These are phyloP conservation scores for Xanthoconium separans DNA, from an alignment of 1,284 basidiomycete genomes.

Conservation along the genomic window DNA sequence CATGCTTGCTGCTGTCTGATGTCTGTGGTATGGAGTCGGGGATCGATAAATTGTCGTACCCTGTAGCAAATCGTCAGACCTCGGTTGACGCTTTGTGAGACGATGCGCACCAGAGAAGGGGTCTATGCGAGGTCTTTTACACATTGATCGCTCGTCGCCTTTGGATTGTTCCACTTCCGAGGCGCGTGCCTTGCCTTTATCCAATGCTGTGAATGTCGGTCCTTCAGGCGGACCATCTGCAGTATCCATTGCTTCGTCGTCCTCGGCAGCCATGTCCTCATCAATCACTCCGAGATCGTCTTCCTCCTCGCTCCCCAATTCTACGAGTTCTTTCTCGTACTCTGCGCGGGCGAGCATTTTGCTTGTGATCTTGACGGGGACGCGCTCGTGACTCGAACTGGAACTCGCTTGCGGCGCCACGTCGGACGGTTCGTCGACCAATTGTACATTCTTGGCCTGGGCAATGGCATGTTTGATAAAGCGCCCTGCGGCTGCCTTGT, in stretches of 20 bases:
- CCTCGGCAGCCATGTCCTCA: conserved; percentile 40
- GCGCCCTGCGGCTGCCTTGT: conserved; percentile 74
- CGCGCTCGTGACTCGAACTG: conserved; percentile 24
- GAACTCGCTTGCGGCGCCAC: conserved; percentile 7
- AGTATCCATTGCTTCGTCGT: conserved; percentile 14
- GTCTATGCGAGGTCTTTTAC: conserved; percentile 54
- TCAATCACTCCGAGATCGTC: conserved; percentile 43
- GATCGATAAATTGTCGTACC: conserved; percentile 27
- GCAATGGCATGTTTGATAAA: conserved; percentile 84
- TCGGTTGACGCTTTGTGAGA: not conserved
- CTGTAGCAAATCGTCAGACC: conserved; percentile 22
- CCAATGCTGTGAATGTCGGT: conserved; percentile 14
- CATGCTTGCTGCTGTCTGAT: conserved; percentile 8
- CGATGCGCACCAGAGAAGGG: conserved; percentile 57
- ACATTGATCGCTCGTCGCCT: conserved; percentile 37
- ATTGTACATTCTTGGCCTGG: conserved; percentile 46
- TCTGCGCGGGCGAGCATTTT: conserved; percentile 68
- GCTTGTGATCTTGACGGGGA: conserved; percentile 58
- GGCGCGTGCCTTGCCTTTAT: conserved; percentile 45
- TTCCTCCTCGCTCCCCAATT: conserved; percentile 43
- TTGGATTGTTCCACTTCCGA: conserved; percentile 20
- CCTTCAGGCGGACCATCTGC: conserved; percentile 6
- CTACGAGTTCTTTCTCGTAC: conserved; percentile 56
- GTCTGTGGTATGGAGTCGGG: not conserved
- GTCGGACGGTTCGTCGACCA: conserved; percentile 28